Percentiles rank a stretch among this genome's conserved stretches.
Evolutionary conservation across 768 basidiomycete species (phyloP).

Genomic region (Mycena floridula): DNA sequence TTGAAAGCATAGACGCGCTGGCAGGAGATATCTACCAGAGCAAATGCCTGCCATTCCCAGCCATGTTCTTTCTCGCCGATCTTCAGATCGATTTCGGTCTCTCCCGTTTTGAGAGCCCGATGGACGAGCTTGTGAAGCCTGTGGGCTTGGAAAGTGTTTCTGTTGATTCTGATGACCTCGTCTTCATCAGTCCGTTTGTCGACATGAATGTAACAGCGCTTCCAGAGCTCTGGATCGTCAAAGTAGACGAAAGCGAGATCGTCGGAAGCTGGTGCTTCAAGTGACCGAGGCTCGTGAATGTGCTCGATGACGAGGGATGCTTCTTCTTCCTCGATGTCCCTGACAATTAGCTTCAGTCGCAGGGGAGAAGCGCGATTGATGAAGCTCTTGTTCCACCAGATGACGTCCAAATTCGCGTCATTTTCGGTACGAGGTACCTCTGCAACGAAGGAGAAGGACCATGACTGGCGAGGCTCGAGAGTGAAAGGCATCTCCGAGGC

Average conservation of each 20-base stretch:
- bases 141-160: conserved; percentile 19
- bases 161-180: conserved; percentile 14
- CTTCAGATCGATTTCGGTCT: conserved; percentile 29
- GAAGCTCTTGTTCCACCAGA: conserved; percentile 29
- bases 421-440: conserved; percentile 26
- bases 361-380: conserved; percentile 27
- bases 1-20: conserved; percentile 35
- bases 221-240: conserved; percentile 22
- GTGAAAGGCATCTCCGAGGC: conserved; percentile 21
- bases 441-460: conserved; percentile 22
- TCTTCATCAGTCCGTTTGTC: conserved; percentile 13
- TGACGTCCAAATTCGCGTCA: conserved; percentile 20
- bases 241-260: conserved; percentile 29
- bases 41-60: conserved; percentile 33
- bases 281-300: conserved; percentile 23
- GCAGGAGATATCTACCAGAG: conserved; percentile 33
- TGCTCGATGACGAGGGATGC: conserved; percentile 33
- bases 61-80: conserved; percentile 18
- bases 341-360: conserved; percentile 27
- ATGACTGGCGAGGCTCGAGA: conserved; percentile 32
- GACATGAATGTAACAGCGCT: conserved; percentile 21
- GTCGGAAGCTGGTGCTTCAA: conserved; percentile 18
- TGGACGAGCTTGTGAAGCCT: conserved; percentile 26
- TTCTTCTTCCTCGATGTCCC: conserved; percentile 32
- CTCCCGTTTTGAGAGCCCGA: conserved; percentile 28